Conservation (phyloP, 352 stramenopile species). For the Aphanomyces invadans region DNA sequence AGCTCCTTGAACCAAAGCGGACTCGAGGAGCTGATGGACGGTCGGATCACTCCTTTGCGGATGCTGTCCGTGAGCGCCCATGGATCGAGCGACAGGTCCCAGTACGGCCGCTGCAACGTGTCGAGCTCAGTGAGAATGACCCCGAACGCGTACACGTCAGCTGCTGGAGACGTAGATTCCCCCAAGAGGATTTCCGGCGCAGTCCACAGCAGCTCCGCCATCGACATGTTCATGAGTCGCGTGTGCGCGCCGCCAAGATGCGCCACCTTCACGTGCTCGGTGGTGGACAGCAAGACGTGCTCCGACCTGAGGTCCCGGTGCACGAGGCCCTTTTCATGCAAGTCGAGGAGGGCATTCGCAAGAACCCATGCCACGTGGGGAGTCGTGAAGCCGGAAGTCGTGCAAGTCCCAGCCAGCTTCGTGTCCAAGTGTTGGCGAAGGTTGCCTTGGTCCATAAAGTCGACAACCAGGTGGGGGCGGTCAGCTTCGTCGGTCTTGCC, state of each 20-base stretch:
- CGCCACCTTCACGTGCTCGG: constrained; percentile 16
- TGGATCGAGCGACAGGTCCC: not conserved
- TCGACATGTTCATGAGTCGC: not conserved
- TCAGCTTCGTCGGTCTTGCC: not conserved
- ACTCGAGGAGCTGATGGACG: not conserved
- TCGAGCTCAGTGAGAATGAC: constrained; percentile 24
- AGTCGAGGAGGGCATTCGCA: constrained; percentile 6
- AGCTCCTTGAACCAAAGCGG: not conserved
- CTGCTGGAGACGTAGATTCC: not conserved
- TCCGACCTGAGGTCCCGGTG: constrained; percentile 7
- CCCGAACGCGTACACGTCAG: constrained; percentile 25
- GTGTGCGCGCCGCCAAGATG: not conserved
- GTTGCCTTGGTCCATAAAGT: not conserved
- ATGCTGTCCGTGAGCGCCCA: not conserved
- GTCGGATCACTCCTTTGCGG: not conserved
- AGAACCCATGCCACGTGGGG: constrained; percentile 8
- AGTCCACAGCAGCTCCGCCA: not conserved
- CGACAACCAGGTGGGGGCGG: not conserved
- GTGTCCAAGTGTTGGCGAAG: not conserved
- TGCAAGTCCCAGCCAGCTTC: not conserved
- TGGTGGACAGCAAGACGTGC: constrained; percentile 1
- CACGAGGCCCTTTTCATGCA: constrained; percentile 3
- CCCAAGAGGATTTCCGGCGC: constrained; percentile 12
- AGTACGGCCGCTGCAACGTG: constrained; percentile 2
- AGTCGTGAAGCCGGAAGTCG: not conserved